A percentile compares a stretch with the other conserved stretches of the same genome.
phyloP scores from a whole-genome alignment of 106 monocot species.

The Posidonia australis region DNA sequence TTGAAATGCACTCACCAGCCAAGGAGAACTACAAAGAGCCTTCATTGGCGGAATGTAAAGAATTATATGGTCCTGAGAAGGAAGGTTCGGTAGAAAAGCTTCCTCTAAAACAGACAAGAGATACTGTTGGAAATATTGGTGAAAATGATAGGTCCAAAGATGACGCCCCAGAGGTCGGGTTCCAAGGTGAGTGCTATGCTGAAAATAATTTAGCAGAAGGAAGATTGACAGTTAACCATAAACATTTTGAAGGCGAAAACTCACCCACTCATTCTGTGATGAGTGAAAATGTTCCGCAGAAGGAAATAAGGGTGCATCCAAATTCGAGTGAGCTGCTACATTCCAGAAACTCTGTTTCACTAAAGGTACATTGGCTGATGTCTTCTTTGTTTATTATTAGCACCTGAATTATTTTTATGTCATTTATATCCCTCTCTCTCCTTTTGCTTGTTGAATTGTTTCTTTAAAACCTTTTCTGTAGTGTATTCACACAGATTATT shows the following conservation, averaged over 20 bases:
- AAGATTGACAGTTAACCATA: background rate
- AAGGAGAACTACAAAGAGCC: conserved; percentile 8
- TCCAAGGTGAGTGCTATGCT: conserved; percentile 5
- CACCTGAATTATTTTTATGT: too few species aligned
- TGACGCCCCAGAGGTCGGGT: background rate
- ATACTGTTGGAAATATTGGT: background rate
- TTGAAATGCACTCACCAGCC: conserved; percentile 1
- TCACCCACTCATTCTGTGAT: conserved; percentile 18
- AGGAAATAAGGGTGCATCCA: conserved; percentile 10
- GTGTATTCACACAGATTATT: too few species aligned
- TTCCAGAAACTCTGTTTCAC: conserved; percentile 29
- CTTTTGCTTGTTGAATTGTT: too few species aligned
- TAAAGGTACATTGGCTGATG: conserved; percentile 38
- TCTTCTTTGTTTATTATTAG: too few species aligned
- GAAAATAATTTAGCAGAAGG: conserved; percentile 6
- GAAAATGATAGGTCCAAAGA: conserved; percentile 5
- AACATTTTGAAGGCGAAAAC: conserved; percentile 10
- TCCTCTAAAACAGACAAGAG: conserved; percentile 9
- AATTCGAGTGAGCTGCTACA: conserved; percentile 4
- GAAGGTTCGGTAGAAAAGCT: conserved; percentile 5
- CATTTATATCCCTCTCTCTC: too few species aligned
- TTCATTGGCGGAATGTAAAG: conserved; percentile 12
- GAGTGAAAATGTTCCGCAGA: conserved; percentile 9
- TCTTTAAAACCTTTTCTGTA: too few species aligned
- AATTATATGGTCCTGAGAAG: conserved; percentile 10